A percentile compares a stretch with the other conserved stretches of the same genome.
phyloP scores from a whole-genome alignment of 805 yeast species.

The Torulaspora quercuum region DNA sequence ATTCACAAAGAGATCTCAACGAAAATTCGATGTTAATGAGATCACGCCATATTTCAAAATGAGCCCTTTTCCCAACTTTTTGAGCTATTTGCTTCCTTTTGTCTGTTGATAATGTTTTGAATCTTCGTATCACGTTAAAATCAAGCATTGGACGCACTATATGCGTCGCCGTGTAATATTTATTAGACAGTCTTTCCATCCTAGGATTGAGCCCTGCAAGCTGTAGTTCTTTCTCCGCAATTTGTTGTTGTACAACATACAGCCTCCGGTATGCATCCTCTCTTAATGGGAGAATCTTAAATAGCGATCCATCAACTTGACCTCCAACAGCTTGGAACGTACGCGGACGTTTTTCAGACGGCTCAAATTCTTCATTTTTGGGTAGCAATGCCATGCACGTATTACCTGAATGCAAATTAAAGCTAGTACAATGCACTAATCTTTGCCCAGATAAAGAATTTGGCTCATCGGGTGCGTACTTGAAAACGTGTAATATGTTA shows the following conservation, averaged over 20 bases:
- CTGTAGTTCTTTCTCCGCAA: constrained; percentile 71
- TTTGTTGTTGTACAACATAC: constrained; percentile 82
- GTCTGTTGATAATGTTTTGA: constrained; percentile 54
- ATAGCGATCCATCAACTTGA: constrained; percentile 75
- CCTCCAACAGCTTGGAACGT: constrained; percentile 66
- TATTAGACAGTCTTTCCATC: constrained; percentile 50
- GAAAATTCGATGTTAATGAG: constrained; percentile 53
- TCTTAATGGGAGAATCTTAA: constrained; percentile 65
- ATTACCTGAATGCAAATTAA: constrained; percentile 61
- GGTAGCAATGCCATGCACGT: constrained; percentile 49
- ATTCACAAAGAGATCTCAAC: constrained; percentile 24
- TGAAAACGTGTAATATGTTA: constrained; percentile 63
- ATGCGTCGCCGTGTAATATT: constrained; percentile 34
- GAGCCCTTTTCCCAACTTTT: constrained; percentile 56
- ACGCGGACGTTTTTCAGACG: constrained; percentile 21
- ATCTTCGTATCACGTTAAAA: constrained; percentile 52
- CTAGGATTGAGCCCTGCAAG: constrained; percentile 79
- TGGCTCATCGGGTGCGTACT: constrained; percentile 91
- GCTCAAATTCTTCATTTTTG: constrained; percentile 35
- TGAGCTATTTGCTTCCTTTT: constrained; percentile 51
- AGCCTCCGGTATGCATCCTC: constrained; percentile 77
- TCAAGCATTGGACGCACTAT: constrained; percentile 64
- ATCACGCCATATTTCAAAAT: constrained; percentile 66
- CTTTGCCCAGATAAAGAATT: constrained; percentile 75
- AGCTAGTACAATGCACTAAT: constrained; percentile 64